Evolutionary conservation across 352 stramenopile species (phyloP).

Genomic region (Phytophthora pini): DNA sequence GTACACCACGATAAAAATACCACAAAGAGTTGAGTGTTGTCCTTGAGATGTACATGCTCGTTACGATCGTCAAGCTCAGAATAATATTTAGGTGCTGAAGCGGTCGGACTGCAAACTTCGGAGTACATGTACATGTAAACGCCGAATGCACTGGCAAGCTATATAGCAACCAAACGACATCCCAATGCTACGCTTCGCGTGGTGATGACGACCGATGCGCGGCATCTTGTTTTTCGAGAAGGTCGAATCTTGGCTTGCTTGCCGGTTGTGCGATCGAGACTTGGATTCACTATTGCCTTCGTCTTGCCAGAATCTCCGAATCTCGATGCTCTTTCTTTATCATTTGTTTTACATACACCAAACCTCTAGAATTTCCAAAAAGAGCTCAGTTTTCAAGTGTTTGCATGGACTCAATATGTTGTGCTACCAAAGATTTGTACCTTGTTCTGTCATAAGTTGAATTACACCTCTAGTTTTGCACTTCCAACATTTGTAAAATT

Average conservation of each 20-base stretch:
- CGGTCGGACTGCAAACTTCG: too few relatives aligned
- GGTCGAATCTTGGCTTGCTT: slow-evolving; percentile 15
- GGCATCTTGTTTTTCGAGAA: not conserved
- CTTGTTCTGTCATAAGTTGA: slow-evolving; percentile 1
- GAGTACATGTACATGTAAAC: too few relatives aligned
- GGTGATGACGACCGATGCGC: slow-evolving; percentile 1
- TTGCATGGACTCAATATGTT: not conserved
- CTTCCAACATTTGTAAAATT: slow-evolving; percentile 1
- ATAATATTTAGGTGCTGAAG: too few relatives aligned
- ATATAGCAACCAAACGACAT: not conserved
- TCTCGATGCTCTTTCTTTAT: slow-evolving; percentile 12
- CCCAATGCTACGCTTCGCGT: not conserved
- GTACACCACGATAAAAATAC: too few relatives aligned
- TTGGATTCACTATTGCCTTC: slow-evolving; percentile 13
- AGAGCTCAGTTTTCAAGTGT: not conserved
- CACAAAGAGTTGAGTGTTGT: too few relatives aligned
- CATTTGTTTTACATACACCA: slow-evolving; percentile 4
- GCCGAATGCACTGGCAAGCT: too few relatives aligned
- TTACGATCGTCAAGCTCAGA: too few relatives aligned
- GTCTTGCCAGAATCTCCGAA: slow-evolving; percentile 15
- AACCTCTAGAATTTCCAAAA: not conserved
- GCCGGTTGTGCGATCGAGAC: slow-evolving; percentile 13
- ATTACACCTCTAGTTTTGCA: not conserved
- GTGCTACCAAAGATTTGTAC: not conserved
- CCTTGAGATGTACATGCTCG: too few relatives aligned